phyloP scores from a whole-genome alignment of 164 flowering plant genomes.

The Sedum album region DNA sequence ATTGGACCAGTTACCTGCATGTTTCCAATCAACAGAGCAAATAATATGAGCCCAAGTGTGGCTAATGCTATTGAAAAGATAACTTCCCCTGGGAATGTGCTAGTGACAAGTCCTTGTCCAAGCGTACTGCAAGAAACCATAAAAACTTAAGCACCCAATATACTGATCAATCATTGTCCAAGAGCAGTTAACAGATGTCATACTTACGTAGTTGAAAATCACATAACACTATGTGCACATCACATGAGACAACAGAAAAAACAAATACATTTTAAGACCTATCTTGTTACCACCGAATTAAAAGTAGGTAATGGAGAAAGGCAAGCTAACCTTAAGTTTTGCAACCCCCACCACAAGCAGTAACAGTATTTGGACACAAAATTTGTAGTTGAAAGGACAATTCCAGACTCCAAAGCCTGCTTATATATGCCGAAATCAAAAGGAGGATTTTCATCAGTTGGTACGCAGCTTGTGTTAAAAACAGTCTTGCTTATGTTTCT shows the following conservation, averaged over 20 bases:
- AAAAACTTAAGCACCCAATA: not conserved
- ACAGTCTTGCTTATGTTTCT: constrained; percentile 20
- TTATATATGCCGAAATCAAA: constrained; percentile 83
- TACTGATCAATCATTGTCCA: not conserved
- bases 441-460: constrained; percentile 31
- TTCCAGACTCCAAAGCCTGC: constrained; percentile 63
- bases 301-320: not conserved
- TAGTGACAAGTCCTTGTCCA: constrained; percentile 94
- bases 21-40: constrained; percentile 88
- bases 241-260: no score
- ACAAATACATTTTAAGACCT: not conserved
- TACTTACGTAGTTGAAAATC: no score
- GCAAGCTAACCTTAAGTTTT: constrained; percentile 69
- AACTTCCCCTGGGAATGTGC: constrained; percentile 90
- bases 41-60: constrained; percentile 83
- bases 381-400: constrained; percentile 38
- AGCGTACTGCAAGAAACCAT: constrained; percentile 57
- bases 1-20: constrained; percentile 66
- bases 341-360: constrained; percentile 99
- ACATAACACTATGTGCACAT: no score
- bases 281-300: not conserved
- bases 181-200: no score
- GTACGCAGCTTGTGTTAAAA: constrained; percentile 37
- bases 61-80: constrained; percentile 85
- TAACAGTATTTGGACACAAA: constrained; percentile 82